Base-by-base conservation (phyloP, 2,329 filamentous ascomycete genomes). In the Fusarium penzigii region DNA sequence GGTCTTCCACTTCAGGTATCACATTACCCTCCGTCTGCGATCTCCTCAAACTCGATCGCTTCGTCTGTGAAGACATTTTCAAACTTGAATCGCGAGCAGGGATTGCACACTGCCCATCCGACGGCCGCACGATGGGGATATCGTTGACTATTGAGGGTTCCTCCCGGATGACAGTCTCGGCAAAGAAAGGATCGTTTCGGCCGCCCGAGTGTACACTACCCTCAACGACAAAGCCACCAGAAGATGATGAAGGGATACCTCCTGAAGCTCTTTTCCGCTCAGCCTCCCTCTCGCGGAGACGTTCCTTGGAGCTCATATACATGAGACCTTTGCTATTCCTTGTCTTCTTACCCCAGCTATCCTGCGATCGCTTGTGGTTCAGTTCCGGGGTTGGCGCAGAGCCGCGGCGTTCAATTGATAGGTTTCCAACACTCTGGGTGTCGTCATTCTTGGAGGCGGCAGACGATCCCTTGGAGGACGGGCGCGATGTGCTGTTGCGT, bases 221-320 rank as follows among this genome's bases (percentile, higher is more conserved):
- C 20, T 55, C 66, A 38, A 72, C 63, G 44, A 74, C 73, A 54
- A 73, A 60, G 59, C 72, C 78, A 17, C 51, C 56, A n/a, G 61
- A 60, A 0, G 63, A 56, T 4, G 61, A 58, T 12, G 56, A 48
- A 3, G 57, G 49, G 3, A 61, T 29, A 10, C 64, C 62, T 5
- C 64, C 62, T 0, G 62, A 64, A n/a, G 72, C 64, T 39, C 84
- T 78, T 63, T 82, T 87, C 60, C 81, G 80, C 57, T 88, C 85
- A 5, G 72, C 72, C 56, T 88, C 85, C 58, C 79, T 84, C 46
- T 85, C 83, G 42, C 81, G 78, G 42, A 90, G 72, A 29, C 79
- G 78, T 68, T 90, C 87, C 65, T 82, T 86, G 42, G 87, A 90
- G 72, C 80, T 85, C 85, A 88, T 89, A 64, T 89, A 89, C 80